These are phyloP conservation scores for Penicillium sp. DNA, from an alignment of 2,329 filamentous ascomycete genomes.

Conservation along the genomic window DNA sequence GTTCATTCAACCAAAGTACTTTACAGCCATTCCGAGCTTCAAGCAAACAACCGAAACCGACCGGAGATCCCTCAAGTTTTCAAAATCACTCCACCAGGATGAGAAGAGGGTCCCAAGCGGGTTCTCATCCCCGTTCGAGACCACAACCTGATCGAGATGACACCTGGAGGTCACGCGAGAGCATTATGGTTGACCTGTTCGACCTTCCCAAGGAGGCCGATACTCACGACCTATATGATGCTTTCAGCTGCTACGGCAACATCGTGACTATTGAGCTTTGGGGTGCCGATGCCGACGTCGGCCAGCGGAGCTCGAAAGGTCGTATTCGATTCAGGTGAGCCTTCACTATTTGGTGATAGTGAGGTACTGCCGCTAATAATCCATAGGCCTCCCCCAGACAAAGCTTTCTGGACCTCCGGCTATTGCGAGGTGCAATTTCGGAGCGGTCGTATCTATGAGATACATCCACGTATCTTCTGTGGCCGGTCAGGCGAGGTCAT, in stretches of 20 bases:
- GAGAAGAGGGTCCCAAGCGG: background rate
- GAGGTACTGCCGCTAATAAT: background rate
- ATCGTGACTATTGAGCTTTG: conserved; percentile 58
- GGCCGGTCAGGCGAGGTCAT: conserved; percentile 14
- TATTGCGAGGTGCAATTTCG: conserved; percentile 30
- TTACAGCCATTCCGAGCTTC: too few species aligned
- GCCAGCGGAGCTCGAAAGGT: conserved; percentile 43
- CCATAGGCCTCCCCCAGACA: conserved; percentile 49
- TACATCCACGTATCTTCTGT: background rate
- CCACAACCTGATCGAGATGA: conserved; percentile 4
- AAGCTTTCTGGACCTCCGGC: conserved; percentile 49
- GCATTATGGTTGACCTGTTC: conserved; percentile 36
- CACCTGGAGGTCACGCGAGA: conserved; percentile 41
- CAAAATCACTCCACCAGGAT: background rate
- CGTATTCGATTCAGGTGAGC: conserved; percentile 53
- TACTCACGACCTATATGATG: conserved; percentile 47
- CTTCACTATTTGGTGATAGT: background rate
- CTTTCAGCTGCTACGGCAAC: conserved; percentile 52
- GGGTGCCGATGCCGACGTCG: conserved; percentile 42
- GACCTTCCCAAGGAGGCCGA: conserved; percentile 36
- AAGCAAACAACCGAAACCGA: too few species aligned
- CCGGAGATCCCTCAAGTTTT: too few species aligned
- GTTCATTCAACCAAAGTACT: too few species aligned
- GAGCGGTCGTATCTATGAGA: conserved; percentile 14
- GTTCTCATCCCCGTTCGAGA: background rate